A percentile compares a stretch with the other conserved stretches of the same genome.
phyloP scores from a whole-genome alignment of 257 asterid genomes.

The Marsdenia floribunda region DNA sequence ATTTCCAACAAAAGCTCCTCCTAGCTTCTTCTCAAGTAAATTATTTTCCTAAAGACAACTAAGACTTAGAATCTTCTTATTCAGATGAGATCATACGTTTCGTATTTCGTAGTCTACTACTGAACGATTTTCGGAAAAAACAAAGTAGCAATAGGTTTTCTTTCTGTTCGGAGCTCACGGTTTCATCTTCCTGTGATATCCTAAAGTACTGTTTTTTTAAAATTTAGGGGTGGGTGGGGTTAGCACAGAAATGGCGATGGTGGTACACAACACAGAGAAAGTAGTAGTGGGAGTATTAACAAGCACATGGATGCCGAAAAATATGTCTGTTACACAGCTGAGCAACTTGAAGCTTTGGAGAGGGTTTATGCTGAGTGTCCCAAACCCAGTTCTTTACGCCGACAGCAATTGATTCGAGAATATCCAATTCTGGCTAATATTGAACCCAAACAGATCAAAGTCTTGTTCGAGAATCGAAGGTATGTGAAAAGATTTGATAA shows the following conservation, averaged over 20 bases:
- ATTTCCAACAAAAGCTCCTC: too few species aligned
- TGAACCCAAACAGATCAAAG: constrained; percentile 93
- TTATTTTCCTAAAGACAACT: constrained; percentile 9
- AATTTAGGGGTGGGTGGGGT: constrained; percentile 6
- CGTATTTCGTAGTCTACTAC: constrained; percentile 28
- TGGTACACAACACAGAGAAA: constrained; percentile 75
- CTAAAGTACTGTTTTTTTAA: background rate
- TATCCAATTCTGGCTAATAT: constrained; percentile 75
- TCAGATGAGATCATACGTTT: constrained; percentile 44
- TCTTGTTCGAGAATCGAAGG: constrained; percentile 97
- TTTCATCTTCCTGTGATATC: constrained; percentile 4
- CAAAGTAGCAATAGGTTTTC: constrained; percentile 6
- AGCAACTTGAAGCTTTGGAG: constrained; percentile 93
- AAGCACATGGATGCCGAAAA: constrained; percentile 81
- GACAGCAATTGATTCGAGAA: constrained; percentile 87
- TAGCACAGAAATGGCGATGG: constrained; percentile 71
- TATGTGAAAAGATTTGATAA: constrained; percentile 7
- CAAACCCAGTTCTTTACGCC: constrained; percentile 77
- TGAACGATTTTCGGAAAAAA: constrained; percentile 13
- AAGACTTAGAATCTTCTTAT: constrained; percentile 37
- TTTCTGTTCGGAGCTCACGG: constrained; percentile 16
- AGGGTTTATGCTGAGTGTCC: constrained; percentile 90
- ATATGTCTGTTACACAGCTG: constrained; percentile 83
- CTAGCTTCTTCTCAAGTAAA: too few species aligned
- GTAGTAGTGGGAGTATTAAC: constrained; percentile 70